Evolutionary conservation across 176 grass and related monocot genomes (phyloP).

Genomic region (Juncus effusus): DNA sequence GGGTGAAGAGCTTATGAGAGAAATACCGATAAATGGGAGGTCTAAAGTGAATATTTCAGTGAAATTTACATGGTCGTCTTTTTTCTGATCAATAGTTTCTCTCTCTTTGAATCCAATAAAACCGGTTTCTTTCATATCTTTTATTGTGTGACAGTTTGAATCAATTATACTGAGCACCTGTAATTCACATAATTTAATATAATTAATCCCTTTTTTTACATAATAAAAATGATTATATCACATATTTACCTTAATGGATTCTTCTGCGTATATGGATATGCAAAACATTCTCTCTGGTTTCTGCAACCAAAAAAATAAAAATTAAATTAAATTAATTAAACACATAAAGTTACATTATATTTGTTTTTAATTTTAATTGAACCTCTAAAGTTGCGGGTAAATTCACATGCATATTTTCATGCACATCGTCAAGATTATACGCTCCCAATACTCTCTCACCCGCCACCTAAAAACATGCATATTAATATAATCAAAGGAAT

Average conservation of each 20-base stretch:
- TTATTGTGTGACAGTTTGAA: conserved; percentile 67
- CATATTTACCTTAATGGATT: conserved; percentile 80
- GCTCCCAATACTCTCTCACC: conserved; percentile 90
- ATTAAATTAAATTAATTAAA: conserved; percentile 19
- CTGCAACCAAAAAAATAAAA: conserved; percentile 40
- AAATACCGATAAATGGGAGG: conserved; percentile 78
- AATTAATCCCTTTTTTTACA: background rate
- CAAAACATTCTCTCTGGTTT: conserved; percentile 81
- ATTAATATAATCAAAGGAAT: conserved; percentile 28
- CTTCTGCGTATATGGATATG: conserved; percentile 77
- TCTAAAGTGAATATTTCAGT: conserved; percentile 69
- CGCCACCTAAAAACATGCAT: conserved; percentile 48
- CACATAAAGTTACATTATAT: background rate
- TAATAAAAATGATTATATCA: background rate
- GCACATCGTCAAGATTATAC: conserved; percentile 81
- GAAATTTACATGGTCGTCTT: conserved; percentile 52
- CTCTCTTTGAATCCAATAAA: conserved; percentile 63
- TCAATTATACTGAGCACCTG: conserved; percentile 89
- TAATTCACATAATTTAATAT: conserved; percentile 41
- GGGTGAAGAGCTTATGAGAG: conserved; percentile 85
- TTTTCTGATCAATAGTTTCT: conserved; percentile 69
- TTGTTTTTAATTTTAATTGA: conserved; percentile 15
- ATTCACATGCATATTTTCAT: conserved; percentile 59
- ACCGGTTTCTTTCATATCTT: conserved; percentile 60
- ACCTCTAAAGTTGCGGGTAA: conserved; percentile 82